Conservation (phyloP, 228 moss, liverwort and hornwort genomes). For the Sphagnum magellanicum region DNA sequence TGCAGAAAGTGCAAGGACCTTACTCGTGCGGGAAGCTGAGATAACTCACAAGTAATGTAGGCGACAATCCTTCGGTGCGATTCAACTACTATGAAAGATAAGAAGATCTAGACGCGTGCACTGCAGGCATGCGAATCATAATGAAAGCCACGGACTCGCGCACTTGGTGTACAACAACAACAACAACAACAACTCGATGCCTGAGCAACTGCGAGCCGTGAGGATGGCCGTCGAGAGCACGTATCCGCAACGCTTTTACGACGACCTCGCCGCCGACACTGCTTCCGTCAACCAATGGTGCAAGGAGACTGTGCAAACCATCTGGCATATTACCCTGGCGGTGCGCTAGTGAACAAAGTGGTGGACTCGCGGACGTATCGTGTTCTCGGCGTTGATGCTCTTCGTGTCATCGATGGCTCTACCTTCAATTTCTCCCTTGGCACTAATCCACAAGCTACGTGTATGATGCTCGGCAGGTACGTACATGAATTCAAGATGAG, state of each 20-base stretch:
- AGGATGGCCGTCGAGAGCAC: conserved; percentile 29
- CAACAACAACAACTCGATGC: conserved; percentile 27
- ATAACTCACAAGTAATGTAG: conserved; percentile 17
- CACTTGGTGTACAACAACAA: conserved; percentile 19
- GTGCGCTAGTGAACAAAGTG: conserved; percentile 23
- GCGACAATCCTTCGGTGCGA: conserved; percentile 26
- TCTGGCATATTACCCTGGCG: conserved; percentile 77
- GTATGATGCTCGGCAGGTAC: conserved; percentile 57
- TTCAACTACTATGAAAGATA: conserved; percentile 48
- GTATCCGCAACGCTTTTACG: conserved; percentile 21
- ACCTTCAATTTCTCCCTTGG: conserved; percentile 36
- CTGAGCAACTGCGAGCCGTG: background rate
- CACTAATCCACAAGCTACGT: conserved; percentile 46
- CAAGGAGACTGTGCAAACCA: conserved; percentile 34
- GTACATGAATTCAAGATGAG: conserved; percentile 1
- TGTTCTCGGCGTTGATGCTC: conserved; percentile 29
- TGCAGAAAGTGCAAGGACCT: conserved; percentile 54
- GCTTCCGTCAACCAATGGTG: conserved; percentile 57
- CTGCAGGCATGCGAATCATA: conserved; percentile 26
- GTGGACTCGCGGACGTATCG: conserved; percentile 23
- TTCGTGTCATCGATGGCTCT: conserved; percentile 52
- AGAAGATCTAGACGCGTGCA: conserved; percentile 27
- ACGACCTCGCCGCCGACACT: conserved; percentile 26
- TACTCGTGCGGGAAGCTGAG: conserved; percentile 29
- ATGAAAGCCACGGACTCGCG: conserved; percentile 14